Conservation (phyloP, 2,329 filamentous ascomycete species). For the Colletotrichum sp. region DNA sequence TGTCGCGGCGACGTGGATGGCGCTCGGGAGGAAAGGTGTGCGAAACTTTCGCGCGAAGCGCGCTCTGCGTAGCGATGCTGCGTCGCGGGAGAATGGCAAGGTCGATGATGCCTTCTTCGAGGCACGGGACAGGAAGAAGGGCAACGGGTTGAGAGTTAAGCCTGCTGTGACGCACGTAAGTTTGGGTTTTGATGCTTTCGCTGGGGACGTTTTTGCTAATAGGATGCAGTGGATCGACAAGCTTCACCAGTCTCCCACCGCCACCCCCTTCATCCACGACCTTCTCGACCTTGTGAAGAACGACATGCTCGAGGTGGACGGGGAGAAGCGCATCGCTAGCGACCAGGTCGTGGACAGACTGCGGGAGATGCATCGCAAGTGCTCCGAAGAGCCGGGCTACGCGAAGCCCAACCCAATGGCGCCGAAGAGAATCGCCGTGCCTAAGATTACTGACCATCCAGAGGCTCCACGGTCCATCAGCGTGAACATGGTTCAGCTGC, state of each 20-base stretch:
- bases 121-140: not conserved
- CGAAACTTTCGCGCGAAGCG: not conserved
- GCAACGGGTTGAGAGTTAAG: not conserved
- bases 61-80: not conserved
- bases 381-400: not conserved
- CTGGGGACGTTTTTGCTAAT: too few species aligned
- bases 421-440: too few species aligned
- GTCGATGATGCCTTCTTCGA: not conserved
- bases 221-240: not conserved
- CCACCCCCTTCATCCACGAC: not conserved
- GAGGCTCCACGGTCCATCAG: too few species aligned
- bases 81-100: not conserved
- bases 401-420: too few species aligned
- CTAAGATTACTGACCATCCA: too few species aligned
- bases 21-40: not conserved
- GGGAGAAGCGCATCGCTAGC: not conserved
- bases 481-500: too few species aligned
- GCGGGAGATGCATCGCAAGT: not conserved
- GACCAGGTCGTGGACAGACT: not conserved
- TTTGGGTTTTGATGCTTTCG: too few species aligned
- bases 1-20: constrained; percentile 5
- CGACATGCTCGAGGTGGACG: not conserved
- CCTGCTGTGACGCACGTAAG: not conserved
- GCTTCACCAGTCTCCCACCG: not conserved
- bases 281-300: not conserved